Evolutionary conservation across 2,329 filamentous ascomycete genomes (phyloP), one percentile per base, ranked within the genome.

Genomic region (Lasiodiplodia sp.): DNA sequence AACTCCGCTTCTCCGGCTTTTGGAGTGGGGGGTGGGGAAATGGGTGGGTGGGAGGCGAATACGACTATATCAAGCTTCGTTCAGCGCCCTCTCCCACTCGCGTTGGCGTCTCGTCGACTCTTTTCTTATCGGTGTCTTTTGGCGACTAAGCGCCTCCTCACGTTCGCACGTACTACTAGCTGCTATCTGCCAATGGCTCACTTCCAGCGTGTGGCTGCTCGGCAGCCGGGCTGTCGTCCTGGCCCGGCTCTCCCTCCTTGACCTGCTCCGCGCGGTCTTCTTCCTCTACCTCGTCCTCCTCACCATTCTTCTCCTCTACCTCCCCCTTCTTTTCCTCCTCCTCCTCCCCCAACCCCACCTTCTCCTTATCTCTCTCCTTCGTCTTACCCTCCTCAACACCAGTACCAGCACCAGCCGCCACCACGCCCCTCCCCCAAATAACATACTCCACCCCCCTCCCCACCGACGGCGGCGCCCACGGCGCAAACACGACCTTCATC

Each of bases 401-500:
- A n/a, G 6, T 40, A 23, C 40, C 18, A 3, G 40, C 7, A n/a
- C 10, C 66, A 31, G 8, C n/a, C 23, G 28, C 37, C 21, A 40
- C 56, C 21, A 68, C 7, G 2, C 93, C 93, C 0, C 87, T 89
- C 75, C 86, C 87, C 73, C 85, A 88, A 68, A 97, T 90, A 78
- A 94, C 90, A 78, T 94, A 96, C 75, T 92, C 90, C 4, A 90
- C 84, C 16, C 87, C 88, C 75, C 66, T 85, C 71, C 12, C 85
- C 82, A 65, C 84, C 77, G 18, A 86, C 82, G 70, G 85, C 2
- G 82, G 80, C 4, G 87, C 87, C 86, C 96, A 96, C 1, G 92
- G 87, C 60, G 93, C 91, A 82, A 97, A 98, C 0, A 97, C 95
- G 10, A 98, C 87, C 79, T 94, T 96, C 85, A 97, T 89, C 84